These are phyloP conservation scores for Fragilariopsis cylindrus DNA, from an alignment of 108 stramenopile genomes.

Conservation along the genomic window DNA sequence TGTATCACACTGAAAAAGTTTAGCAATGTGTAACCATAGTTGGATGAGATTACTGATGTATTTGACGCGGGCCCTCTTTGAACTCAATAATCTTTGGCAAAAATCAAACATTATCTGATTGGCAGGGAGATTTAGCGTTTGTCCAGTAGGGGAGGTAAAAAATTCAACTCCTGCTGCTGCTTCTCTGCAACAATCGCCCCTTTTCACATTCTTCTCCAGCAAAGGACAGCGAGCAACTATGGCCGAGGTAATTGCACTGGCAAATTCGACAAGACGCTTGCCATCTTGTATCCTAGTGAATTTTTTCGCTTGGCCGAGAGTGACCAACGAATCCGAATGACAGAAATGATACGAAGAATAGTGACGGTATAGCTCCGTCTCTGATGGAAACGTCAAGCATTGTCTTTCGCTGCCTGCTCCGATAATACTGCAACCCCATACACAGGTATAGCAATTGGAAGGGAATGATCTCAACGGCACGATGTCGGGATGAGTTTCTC, in stretches of 20 bases:
- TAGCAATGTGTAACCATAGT: background rate
- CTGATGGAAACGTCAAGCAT: background rate
- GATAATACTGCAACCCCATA: conserved; percentile 3
- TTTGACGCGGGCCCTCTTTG: background rate
- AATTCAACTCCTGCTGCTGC: background rate
- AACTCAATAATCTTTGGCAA: background rate
- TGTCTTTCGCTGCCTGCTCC: background rate
- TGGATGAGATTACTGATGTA: background rate
- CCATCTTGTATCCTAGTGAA: background rate
- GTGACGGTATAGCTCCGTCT: background rate
- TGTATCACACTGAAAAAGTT: background rate
- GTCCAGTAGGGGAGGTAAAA: background rate
- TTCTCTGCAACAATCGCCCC: background rate
- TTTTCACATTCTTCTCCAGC: background rate
- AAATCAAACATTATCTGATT: background rate
- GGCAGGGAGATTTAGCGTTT: background rate
- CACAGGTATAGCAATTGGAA: background rate
- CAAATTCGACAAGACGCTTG: background rate
- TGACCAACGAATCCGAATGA: background rate
- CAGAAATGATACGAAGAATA: background rate
- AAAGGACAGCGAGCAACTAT: background rate
- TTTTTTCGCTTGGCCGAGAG: background rate
- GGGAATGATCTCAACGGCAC: background rate
- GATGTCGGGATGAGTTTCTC: background rate
- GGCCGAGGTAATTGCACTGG: background rate